Evolutionary conservation across 169 alveolate species (phyloP).

Genomic region (Cyclospora cayetanensis): DNA sequence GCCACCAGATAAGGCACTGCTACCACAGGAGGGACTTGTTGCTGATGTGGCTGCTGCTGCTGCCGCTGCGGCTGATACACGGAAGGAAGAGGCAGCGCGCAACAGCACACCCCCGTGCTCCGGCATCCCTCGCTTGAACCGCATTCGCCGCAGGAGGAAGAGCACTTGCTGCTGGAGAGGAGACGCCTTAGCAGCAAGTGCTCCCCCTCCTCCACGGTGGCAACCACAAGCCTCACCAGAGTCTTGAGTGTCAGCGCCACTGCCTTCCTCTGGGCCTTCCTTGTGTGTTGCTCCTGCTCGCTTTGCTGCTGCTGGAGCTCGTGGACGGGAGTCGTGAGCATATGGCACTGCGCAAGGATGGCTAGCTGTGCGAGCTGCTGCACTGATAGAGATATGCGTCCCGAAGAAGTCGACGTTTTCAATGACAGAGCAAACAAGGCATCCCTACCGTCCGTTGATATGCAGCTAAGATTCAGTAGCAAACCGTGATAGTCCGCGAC

Average conservation of each 20-base stretch:
- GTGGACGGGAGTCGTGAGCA: background rate
- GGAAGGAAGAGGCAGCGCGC: background rate
- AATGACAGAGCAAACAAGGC: background rate
- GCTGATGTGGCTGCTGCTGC: conserved; percentile 27
- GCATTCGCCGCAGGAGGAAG: conserved; percentile 1
- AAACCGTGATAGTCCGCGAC: conserved; percentile 1
- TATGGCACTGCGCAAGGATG: background rate
- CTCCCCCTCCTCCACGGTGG: background rate
- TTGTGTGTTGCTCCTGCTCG: background rate
- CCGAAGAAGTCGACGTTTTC: background rate
- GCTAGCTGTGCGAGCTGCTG: conserved; percentile 50
- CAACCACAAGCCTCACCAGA: background rate
- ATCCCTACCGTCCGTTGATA: background rate
- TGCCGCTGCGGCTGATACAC: conserved; percentile 19
- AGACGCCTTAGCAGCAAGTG: background rate
- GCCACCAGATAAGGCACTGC: conserved; percentile 1
- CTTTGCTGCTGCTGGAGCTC: background rate
- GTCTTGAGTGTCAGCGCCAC: background rate
- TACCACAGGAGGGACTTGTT: background rate
- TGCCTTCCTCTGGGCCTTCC: conserved; percentile 26
- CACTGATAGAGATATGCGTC: background rate
- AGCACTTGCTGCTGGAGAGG: conserved; percentile 23
- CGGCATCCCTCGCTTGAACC: background rate
- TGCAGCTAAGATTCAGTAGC: conserved; percentile 27
- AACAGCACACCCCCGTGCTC: conserved; percentile 13